Base-by-base conservation (phyloP, 345 rosid genomes). In the Rhodamnia rubescens region DNA sequence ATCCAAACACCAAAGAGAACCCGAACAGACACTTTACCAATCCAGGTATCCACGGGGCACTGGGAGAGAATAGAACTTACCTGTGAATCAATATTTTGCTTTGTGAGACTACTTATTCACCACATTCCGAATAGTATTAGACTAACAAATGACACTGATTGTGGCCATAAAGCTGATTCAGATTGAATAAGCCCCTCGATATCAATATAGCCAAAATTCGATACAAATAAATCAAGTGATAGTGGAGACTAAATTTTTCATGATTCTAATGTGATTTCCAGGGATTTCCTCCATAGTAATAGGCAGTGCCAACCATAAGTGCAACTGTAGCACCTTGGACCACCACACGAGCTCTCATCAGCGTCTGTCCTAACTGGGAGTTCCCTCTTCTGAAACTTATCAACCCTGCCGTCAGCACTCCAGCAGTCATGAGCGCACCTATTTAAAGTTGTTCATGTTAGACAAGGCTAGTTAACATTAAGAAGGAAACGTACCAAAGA, bases 331-430 rank as follows among this genome's bases (percentile, higher is more conserved):
- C 93, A 56, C 93, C 93, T 85, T 92, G 93, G 52, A 87, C 93
- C 36, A 89, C 91, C 55, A 92, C 93, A 44, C 93, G 85, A 83
- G 93, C 93, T 85, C 93, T 87, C 93, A 92, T 92, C 84, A 92
- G 85, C 85, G 78, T 32, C 90, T 90, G 93, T 26, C 93, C 92
- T 87, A 92, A 64, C 18, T 87, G 90, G 69, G 93, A 92, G 88
- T 92, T 92, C 55, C 93, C 93, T 64, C 26, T 85, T 56, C 87
- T 90, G 90, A 92, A 92, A 88, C 93, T 92, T 53, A 92, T 84
- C 86, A 97, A 89, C n/a, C 98, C 99, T 3, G 98, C 99, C 1
- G 98, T 96, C 10, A 97, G 98, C 86, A 97, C 99, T 87, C 99
- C 99, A 3, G 99, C 98, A 24, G 99, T 97, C 92, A 90, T 78